Evolutionary conservation across 257 asterid genomes (phyloP), one percentile per base, ranked within the genome.

Genomic region (Solanum stenotomum): DNA sequence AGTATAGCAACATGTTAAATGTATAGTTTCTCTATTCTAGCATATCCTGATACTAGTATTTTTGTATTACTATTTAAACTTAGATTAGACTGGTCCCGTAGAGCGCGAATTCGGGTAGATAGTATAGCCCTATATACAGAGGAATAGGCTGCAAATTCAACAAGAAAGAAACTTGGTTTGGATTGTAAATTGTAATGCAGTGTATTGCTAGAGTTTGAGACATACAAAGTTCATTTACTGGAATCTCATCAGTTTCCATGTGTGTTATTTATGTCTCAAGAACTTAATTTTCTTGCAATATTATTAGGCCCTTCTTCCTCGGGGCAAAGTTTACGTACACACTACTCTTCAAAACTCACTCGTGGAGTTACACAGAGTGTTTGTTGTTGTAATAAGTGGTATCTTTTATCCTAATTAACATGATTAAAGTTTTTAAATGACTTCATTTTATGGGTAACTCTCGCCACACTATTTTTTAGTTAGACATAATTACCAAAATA

Each of bases 1-100:
- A 82, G 86, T 82, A 82, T 31, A 82, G 42, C 85, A 87, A 68
- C 76, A 52, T 77, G 67, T 85, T 25, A 71, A 71, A 79, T 85
- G 61, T 88, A 61, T 59, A 88, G 90, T 85, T 87, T 74, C 76
- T 78, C 35, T 63, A 72, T 31, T 5, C 2, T 22, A 23, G 15
- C 2, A 56, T 18, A 31, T 42, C 65, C 68, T 38, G 8, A 22
- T 56, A 34, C 31, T 40, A 52, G 34, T 87, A 20, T 31, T 44
- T 37, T 40, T 67, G 40, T 59, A 46, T 81, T 65, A 46, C 23
- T 81, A 18, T 81, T 46, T 82, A 3, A 59, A 77, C 71, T 27
- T 78, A 38, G 44, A 22, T 84, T 52, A 84, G 77, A 44, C 7
- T 68, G 88, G 76, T 86, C 46, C 49, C 10, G 34, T 13, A 65